phyloP scores from a whole-genome alignment of 2,329 filamentous ascomycete species.

The Ophiocordyceps camponoti-rufipedis region DNA sequence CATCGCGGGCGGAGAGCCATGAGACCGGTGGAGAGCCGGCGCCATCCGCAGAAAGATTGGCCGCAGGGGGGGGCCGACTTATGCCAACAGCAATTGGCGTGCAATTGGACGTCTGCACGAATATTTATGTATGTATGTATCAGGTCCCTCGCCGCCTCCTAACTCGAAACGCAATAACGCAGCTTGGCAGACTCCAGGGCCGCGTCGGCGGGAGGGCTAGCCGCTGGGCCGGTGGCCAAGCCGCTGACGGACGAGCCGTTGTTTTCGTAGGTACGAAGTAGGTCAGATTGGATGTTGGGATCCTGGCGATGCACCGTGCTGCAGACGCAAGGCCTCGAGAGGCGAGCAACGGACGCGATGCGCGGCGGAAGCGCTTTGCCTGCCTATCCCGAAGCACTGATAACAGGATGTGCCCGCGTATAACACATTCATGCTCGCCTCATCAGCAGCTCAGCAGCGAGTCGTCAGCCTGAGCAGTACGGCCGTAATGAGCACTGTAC shows the following conservation, averaged over 20 bases:
- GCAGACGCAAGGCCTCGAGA: no score
- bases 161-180: background rate
- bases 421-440: background rate
- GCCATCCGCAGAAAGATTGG: background rate
- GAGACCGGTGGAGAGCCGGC: background rate
- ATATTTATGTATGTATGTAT: no score
- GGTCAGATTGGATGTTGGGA: no score
- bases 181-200: background rate
- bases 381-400: no score
- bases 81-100: background rate
- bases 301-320: no score
- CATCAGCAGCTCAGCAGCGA: no score
- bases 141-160: background rate
- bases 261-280: no score
- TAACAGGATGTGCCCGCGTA: background rate
- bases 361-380: no score
- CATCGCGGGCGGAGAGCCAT: background rate
- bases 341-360: no score
- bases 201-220: background rate
- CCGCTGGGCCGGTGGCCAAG: background rate
- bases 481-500: no score
- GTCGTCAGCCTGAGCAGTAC: no score
- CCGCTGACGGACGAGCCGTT: background rate
- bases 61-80: background rate
- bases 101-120: background rate